Conservation (phyloP, 129 eudicot species). For the Artemisia annua region DNA sequence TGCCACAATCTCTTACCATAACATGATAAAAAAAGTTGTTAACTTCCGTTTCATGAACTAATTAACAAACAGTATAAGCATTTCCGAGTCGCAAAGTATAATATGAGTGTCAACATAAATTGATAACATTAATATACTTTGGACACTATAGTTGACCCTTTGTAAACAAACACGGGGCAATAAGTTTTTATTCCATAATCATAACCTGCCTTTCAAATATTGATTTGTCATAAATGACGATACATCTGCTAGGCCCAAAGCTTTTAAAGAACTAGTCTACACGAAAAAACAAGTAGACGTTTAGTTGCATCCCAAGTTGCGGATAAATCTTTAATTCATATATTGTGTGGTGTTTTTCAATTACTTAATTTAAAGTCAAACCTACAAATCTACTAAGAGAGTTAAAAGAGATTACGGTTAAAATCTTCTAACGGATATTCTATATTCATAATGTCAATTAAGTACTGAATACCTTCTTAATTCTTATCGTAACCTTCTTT, state of each 20-base stretch:
- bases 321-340: neutral
- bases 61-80: neutral
- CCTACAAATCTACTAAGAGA: neutral
- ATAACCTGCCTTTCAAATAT: neutral
- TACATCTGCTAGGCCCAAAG: too few species aligned
- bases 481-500: neutral
- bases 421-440: neutral
- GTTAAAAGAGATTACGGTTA: neutral
- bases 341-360: neutral
- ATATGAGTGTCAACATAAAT: neutral
- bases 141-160: constrained; percentile 4
- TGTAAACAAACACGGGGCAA: neutral
- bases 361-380: neutral
- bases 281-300: neutral
- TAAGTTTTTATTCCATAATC: neutral
- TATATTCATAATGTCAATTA: neutral
- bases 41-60: neutral
- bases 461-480: neutral
- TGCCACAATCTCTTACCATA: too few species aligned
- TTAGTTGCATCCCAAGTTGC: neutral
- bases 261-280: neutral
- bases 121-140: neutral
- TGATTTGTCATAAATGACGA: too few species aligned
- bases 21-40: too few species aligned
- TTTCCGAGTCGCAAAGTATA: neutral